These are phyloP conservation scores for Alternaria dauci DNA, from an alignment of 2,329 filamentous ascomycete genomes.

Conservation along the genomic window DNA sequence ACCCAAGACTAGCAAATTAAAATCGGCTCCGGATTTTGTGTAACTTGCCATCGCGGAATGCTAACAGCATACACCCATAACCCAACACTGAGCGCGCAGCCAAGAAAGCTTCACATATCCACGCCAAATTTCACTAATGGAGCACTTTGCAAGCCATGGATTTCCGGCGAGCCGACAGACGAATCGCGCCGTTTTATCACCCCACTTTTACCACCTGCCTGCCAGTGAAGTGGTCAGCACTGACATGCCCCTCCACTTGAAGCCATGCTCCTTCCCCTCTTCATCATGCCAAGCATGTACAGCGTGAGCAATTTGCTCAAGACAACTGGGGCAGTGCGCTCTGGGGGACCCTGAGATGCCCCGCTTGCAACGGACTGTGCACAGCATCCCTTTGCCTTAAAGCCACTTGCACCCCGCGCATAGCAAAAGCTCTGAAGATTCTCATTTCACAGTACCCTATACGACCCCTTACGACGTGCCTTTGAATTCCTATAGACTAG, in stretches of 20 bases:
- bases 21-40: not conserved
- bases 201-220: conserved; percentile 38
- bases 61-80: not conserved
- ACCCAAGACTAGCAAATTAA: not conserved
- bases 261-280: conserved; percentile 18
- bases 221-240: conserved; percentile 21
- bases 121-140: conserved; percentile 36
- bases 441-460: not conserved
- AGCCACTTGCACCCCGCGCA: conserved; percentile 19
- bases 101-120: conserved; percentile 23
- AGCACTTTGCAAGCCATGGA: conserved; percentile 24
- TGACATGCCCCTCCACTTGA: conserved; percentile 16
- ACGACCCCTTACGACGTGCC: not conserved
- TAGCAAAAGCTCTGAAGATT: conserved; percentile 12
- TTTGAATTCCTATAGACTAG: not conserved
- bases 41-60: conserved; percentile 1
- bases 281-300: conserved; percentile 31
- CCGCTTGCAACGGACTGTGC: conserved; percentile 20
- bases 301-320: conserved; percentile 21
- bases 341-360: conserved; percentile 16
- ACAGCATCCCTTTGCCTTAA: conserved; percentile 29
- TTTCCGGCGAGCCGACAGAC: conserved; percentile 33
- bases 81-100: conserved; percentile 10
- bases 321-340: conserved; percentile 12
- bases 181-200: conserved; percentile 27